Evolutionary conservation across 1,139 yeast genomes (phyloP).

Genomic region (Pichia sp.): DNA sequence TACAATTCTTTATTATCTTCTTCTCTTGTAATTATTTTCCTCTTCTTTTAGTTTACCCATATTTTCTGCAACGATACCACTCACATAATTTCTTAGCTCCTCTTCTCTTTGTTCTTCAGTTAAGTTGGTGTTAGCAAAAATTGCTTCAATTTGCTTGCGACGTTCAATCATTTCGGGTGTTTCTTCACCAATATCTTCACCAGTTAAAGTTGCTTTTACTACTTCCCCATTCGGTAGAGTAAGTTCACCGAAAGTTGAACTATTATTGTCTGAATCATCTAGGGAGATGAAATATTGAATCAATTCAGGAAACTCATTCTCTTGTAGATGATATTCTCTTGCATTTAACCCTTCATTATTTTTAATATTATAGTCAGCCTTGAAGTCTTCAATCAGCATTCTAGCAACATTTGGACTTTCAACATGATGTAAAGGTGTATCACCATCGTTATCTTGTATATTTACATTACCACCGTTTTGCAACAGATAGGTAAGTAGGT

Average conservation of each 20-base stretch:
- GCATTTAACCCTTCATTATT: constrained; percentile 69
- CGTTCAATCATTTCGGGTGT: constrained; percentile 28
- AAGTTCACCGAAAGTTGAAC: constrained; percentile 23
- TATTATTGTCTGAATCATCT: neutral
- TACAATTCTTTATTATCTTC: constrained; percentile 14
- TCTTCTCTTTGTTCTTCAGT: constrained; percentile 41
- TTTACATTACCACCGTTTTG: constrained; percentile 68
- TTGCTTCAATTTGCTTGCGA: constrained; percentile 58
- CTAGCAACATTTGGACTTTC: constrained; percentile 66
- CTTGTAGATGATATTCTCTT: constrained; percentile 66
- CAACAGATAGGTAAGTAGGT: constrained; percentile 54
- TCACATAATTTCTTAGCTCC: constrained; percentile 62
- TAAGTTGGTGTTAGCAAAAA: constrained; percentile 68
- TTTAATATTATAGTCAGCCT: constrained; percentile 55
- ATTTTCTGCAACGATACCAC: constrained; percentile 54
- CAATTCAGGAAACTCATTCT: constrained; percentile 77
- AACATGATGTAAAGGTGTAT: constrained; percentile 87
- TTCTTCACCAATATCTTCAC: constrained; percentile 17
- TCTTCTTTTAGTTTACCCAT: constrained; percentile 17
- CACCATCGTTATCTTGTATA: constrained; percentile 82
- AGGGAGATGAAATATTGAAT: constrained; percentile 44
- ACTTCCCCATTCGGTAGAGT: constrained; percentile 39
- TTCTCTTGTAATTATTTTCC: constrained; percentile 11
- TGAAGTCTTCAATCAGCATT: constrained; percentile 53
- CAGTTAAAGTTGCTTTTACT: constrained; percentile 44